phyloP scores from a whole-genome alignment of 106 monocot genomes.

The Dendrobium officinale region DNA sequence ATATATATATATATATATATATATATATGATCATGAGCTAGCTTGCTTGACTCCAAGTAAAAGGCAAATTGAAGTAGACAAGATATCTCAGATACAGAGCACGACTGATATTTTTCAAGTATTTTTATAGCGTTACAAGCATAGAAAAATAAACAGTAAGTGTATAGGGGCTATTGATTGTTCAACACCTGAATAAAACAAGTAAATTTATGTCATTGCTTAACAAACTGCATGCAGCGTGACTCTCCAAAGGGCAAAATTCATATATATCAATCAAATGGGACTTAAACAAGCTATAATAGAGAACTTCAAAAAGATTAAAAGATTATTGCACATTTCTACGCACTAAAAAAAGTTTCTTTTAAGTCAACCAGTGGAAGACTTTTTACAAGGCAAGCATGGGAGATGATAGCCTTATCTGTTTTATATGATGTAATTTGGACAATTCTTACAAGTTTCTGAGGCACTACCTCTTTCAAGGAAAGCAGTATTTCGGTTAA shows the following conservation, averaged over 20 bases:
- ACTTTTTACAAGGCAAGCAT: not conserved
- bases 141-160: not conserved
- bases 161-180: not conserved
- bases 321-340: not conserved
- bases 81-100: not conserved
- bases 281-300: not conserved
- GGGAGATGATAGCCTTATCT: not conserved
- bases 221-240: not conserved
- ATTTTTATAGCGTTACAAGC: not conserved
- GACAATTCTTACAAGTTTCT: not conserved
- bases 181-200: not conserved
- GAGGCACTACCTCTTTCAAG: constrained; percentile 73
- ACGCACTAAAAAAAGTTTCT: not conserved
- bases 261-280: not conserved
- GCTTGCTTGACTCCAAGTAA: not conserved
- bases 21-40: too few species aligned
- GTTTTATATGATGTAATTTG: not conserved
- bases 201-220: not conserved
- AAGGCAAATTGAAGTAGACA: not conserved
- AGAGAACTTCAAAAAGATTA: not conserved
- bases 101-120: not conserved
- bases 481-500: constrained; percentile 92
- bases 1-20: too few species aligned
- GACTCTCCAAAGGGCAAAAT: not conserved
- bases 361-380: not conserved